Percentiles rank a stretch among this genome's conserved stretches.
phyloP scores from a whole-genome alignment of 257 asterid species.

The Primulina tabacum region DNA sequence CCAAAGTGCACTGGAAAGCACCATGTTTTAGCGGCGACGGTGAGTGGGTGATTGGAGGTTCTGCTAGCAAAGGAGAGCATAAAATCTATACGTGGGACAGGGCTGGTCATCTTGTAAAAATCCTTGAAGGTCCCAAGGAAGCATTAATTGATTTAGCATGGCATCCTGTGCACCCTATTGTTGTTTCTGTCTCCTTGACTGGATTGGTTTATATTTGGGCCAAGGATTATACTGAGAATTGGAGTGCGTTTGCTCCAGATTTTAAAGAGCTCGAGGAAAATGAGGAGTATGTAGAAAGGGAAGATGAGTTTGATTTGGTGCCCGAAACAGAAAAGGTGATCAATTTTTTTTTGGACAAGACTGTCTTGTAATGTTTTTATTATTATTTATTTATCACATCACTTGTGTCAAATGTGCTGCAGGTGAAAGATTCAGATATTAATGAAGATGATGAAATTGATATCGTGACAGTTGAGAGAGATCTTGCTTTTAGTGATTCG shows the following conservation, averaged over 20 bases:
- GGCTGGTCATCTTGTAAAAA: slow-evolving; percentile 88
- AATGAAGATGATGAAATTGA: slow-evolving; percentile 83
- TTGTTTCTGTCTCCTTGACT: slow-evolving; percentile 77
- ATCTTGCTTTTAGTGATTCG: slow-evolving; percentile 83
- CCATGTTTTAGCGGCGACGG: slow-evolving; percentile 97
- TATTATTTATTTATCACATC: background rate
- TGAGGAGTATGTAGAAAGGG: slow-evolving; percentile 89
- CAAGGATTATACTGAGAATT: slow-evolving; percentile 91
- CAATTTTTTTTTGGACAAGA: background rate
- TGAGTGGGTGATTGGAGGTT: slow-evolving; percentile 94
- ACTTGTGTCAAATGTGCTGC: slow-evolving; percentile 29
- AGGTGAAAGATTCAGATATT: slow-evolving; percentile 67
- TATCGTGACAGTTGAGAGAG: slow-evolving; percentile 58
- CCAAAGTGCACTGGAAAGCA: slow-evolving; percentile 91
- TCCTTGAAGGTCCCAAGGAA: slow-evolving; percentile 95
- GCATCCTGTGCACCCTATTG: slow-evolving; percentile 91
- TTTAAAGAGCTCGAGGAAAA: slow-evolving; percentile 93
- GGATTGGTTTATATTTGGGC: slow-evolving; percentile 95
- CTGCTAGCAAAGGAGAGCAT: slow-evolving; percentile 96
- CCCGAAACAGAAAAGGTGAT: slow-evolving; percentile 70
- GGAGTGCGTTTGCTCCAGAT: slow-evolving; percentile 99
- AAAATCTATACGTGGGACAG: slow-evolving; percentile 95
- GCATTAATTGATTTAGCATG: slow-evolving; percentile 83
- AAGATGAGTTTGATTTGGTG: slow-evolving; percentile 84
- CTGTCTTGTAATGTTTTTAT: background rate